Evolutionary conservation across 345 rosid species (phyloP), one percentile per base, ranked within the genome.

Genomic region (Brassica juncea): DNA sequence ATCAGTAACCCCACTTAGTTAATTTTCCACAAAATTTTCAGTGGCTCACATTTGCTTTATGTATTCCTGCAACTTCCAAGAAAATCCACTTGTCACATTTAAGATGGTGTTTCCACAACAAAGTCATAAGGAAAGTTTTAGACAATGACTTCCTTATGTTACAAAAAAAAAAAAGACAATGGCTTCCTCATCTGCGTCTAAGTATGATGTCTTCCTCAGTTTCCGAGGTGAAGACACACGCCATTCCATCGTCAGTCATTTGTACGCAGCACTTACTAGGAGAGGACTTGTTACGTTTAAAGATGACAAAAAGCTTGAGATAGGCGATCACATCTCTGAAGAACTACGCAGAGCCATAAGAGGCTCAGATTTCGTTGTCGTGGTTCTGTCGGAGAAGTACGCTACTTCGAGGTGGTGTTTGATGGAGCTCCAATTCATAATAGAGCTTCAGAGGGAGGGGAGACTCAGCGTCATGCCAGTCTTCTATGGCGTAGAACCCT

Each of bases 381-480:
- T 78, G 55, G 35, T 78, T 62, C 44, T 77, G 32, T 77, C 76
- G 0, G 34, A 23, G 55, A 12, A 64, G 1, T 71, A 71, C 2
- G 66, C 71, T 21, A 47, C 81, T 34, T 77, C 76, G 3, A 71
- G 15, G 27, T 72, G 76, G 76, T 72, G 76, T 4, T 27, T 72
- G 3, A 61, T 37, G 57, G 76, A 72, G 32, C 77, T 78, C 1
- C 30, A 54, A 10, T 6, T 64, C 60, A 72, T 79, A 25, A 55
- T 75, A 14, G 59, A 62, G 37, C 66, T 68, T 63, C 57, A 11
- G 6, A 21, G 49, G 28, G 23, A 11, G 1, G 2, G 11, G 4
- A 27, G 31, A 25, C 11, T 66, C 10, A n/a, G 2, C 0, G 84
- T 77, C 5, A 0, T 81, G 6, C 84, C 81, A 3, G 15, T 80